A percentile compares a stretch with the other conserved stretches of the same genome.
These are phyloP conservation scores for Boletus speciosus DNA, from an alignment of 768 basidiomycete species.

Conservation along the genomic window DNA sequence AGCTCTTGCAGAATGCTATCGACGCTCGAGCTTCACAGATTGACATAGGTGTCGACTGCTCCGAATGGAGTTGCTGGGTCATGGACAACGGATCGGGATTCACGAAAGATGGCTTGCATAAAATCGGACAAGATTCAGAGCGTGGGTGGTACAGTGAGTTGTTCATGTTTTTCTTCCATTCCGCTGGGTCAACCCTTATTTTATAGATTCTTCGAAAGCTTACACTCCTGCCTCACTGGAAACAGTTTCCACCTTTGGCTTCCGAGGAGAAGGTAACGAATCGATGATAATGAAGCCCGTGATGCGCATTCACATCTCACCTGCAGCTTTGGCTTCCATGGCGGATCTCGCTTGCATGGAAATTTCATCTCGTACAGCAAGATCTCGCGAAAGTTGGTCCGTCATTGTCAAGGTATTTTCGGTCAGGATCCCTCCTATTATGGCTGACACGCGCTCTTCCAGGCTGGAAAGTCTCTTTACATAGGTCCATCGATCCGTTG, in stretches of 20 bases:
- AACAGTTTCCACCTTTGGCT: conserved; percentile 71
- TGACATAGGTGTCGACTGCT: conserved; percentile 68
- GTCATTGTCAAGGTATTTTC: conserved; percentile 68
- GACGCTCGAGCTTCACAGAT: conserved; percentile 74
- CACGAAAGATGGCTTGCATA: conserved; percentile 50
- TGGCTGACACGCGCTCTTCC: background rate
- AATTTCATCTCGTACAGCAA: conserved; percentile 70
- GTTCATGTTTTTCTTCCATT: background rate
- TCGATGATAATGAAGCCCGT: conserved; percentile 1
- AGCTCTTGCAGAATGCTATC: conserved; percentile 86
- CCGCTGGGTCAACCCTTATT: background rate
- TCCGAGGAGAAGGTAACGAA: conserved; percentile 83
- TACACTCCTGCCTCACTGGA: conserved; percentile 50
- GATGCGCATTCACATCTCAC: conserved; percentile 6
- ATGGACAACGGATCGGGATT: conserved; percentile 85
- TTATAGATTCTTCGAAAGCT: conserved; percentile 69
- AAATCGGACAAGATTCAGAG: conserved; percentile 50
- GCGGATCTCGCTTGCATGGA: conserved; percentile 78
- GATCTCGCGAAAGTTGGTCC: conserved; percentile 66
- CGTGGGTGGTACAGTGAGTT: conserved; percentile 66
- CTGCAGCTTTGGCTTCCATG: conserved; percentile 76
- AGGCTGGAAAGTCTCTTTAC: conserved; percentile 70
- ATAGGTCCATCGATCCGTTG: conserved; percentile 72
- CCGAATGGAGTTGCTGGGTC: conserved; percentile 82
- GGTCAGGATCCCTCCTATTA: background rate